Evolutionary conservation across 2,329 filamentous ascomycete species (phyloP).

Genomic region (Escovopsis sp.): DNA sequence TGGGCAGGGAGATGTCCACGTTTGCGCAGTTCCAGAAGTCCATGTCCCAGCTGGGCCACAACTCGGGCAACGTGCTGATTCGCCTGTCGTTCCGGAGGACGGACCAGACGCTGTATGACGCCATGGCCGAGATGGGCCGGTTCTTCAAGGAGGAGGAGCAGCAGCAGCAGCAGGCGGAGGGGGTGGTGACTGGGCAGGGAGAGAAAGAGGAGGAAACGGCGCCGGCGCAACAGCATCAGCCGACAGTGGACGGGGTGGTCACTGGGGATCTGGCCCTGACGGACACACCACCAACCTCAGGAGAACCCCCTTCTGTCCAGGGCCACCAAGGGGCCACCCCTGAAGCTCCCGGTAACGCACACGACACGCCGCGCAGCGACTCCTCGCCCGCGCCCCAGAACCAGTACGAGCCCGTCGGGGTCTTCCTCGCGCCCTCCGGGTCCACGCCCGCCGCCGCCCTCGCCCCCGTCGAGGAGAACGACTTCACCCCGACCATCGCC

Average conservation of each 20-base stretch:
- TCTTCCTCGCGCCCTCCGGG: conserved; percentile 67
- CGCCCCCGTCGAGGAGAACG: conserved; percentile 50
- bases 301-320: background rate
- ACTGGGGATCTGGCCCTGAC: conserved; percentile 11
- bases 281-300: conserved; percentile 1
- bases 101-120: conserved; percentile 66
- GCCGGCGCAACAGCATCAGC: conserved; percentile 1
- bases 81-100: conserved; percentile 64
- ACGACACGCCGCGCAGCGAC: conserved; percentile 7
- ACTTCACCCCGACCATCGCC: conserved; percentile 61
- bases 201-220: conserved; percentile 2
- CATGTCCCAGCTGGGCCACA: conserved; percentile 72
- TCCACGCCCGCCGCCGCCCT: conserved; percentile 62
- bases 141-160: conserved; percentile 47
- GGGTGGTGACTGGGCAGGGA: conserved; percentile 2
- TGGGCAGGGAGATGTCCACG: conserved; percentile 62
- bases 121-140: conserved; percentile 64
- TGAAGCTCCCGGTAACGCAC: conserved; percentile 4
- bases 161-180: conserved; percentile 5
- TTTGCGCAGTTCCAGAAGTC: conserved; percentile 83
- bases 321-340: conserved; percentile 1
- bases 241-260: conserved; percentile 8
- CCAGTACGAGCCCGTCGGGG: conserved; percentile 40
- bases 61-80: conserved; percentile 66
- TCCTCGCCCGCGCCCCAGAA: conserved; percentile 11